Evolutionary conservation across 139 green algal genomes (phyloP).

Genomic region (Closterium sp.): DNA sequence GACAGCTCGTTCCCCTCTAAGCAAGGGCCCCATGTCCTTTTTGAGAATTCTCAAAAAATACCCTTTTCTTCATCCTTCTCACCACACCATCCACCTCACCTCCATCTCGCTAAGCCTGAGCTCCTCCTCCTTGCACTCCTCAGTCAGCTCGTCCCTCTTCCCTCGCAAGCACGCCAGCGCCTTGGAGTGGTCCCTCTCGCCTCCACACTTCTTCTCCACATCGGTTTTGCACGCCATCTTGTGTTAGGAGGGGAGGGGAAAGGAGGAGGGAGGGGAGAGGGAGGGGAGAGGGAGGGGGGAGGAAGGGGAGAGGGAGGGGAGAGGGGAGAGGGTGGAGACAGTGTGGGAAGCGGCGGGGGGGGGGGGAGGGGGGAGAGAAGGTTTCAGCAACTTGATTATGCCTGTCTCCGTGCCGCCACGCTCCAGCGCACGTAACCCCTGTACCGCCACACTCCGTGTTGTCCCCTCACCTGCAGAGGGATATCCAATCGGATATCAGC

Average conservation of each 20-base stretch:
- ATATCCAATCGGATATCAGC: too few species aligned
- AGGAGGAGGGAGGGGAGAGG: constrained; percentile 66
- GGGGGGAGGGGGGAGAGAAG: too few species aligned
- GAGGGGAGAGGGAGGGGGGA: constrained; percentile 78
- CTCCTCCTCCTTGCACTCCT: constrained; percentile 72
- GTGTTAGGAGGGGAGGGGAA: constrained; percentile 51
- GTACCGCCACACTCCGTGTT: too few species aligned
- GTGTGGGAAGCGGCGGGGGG: too few species aligned
- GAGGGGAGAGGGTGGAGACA: too few species aligned
- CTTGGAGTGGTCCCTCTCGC: constrained; percentile 57
- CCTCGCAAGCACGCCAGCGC: constrained; percentile 75
- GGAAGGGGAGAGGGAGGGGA: constrained; percentile 76
- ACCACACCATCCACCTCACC: not conserved
- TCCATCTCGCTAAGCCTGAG: constrained; percentile 17
- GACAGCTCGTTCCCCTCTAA: too few species aligned
- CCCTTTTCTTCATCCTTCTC: too few species aligned
- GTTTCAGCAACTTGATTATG: too few species aligned
- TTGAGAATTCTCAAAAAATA: too few species aligned
- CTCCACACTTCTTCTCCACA: not conserved
- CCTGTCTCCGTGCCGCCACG: constrained; percentile 19
- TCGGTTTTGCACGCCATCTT: constrained; percentile 61
- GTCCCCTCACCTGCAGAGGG: too few species aligned
- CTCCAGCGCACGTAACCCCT: not conserved
- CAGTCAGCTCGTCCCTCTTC: constrained; percentile 63
- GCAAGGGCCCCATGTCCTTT: too few species aligned